Base-by-base conservation (phyloP, 163 green algal genomes). In the Scenedesmus sp. region DNA sequence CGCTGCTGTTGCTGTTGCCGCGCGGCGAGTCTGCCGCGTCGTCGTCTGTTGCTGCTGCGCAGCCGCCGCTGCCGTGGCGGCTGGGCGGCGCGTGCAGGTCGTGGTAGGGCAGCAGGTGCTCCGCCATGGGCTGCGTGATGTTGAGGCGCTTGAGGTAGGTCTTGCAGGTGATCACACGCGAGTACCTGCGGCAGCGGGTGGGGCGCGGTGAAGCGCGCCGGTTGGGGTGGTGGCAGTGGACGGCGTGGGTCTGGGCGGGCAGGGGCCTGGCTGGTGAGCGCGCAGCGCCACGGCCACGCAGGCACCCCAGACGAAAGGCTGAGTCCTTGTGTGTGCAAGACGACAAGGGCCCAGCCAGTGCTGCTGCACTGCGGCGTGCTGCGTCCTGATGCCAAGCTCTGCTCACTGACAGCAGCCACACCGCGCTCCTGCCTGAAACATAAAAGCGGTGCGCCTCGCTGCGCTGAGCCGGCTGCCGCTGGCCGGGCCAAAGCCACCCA, bases 91-190 rank as follows among this genome's bases (percentile, higher is more conserved):
- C 81, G 35, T 76, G 16, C 30, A 86, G 35, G 53, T 81, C 59
- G 40, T 80, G 43, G 22, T 82, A 44, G 0, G 89, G 89, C 82
- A 92, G 83, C 49, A 92, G 89, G 70, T 86, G 37, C 65, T 92
- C 82, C 6, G 82, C 83, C 89, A 92, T 92, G 70, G 72, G 76
- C 82, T 92, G 89, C 13, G 89, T 92, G 35, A 92, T 86, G 56
- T 92, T 89, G 53, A 92, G 89, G 49, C 89, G 89, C 82, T 92
- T 92, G 35, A 89, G 83, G 89, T 90, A 92, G 46, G 89, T 89
- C 82, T 86, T 86, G 89, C 89, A 92, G 30, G 70, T 83, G 70
- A 92, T 92, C 30, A 79, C 15, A 72, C 89, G 89, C 2, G 81
- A 72, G 24, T 87, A 83, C 78, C 87, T 91, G 87, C 42, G 65